Percentiles rank a stretch among this genome's conserved stretches.
Conservation (phyloP, 2,329 filamentous ascomycete genomes). For the Microsporum ferrugineum region DNA sequence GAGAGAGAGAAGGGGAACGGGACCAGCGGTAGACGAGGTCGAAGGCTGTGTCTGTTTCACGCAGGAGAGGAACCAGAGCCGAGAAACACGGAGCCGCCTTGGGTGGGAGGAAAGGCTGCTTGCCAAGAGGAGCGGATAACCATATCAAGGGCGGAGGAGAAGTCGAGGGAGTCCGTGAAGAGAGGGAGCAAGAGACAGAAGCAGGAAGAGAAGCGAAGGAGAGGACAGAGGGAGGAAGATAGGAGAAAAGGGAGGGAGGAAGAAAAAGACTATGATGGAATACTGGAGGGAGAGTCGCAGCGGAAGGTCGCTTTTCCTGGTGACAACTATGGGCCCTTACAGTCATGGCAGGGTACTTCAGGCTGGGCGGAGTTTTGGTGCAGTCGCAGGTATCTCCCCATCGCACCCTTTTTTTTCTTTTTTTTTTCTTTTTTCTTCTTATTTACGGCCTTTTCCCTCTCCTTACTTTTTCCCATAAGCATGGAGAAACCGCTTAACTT, state of each 20-base stretch:
- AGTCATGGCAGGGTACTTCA: background rate
- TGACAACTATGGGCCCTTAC: background rate
- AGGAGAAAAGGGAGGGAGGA: background rate
- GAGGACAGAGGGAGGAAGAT: constrained; percentile 7
- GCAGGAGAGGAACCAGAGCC: background rate
- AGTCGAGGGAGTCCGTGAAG: constrained; percentile 10
- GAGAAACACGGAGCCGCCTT: constrained; percentile 11
- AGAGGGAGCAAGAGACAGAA: background rate
- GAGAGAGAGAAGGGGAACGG: background rate
- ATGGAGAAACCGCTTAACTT: background rate
- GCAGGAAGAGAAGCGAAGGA: constrained; percentile 10
- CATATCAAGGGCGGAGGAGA: constrained; percentile 12
- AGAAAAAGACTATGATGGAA: constrained; percentile 4
- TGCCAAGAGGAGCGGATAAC: background rate
- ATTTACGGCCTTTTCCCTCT: too few species aligned
- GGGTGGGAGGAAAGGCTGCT: constrained; percentile 9
- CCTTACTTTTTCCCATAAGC: background rate
- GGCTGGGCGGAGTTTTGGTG: background rate
- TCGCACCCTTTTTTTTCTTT: background rate
- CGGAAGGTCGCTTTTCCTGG: background rate
- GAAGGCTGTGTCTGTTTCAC: background rate
- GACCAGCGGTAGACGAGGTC: background rate
- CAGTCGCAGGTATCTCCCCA: background rate
- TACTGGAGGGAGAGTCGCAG: constrained; percentile 1
- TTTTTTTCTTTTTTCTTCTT: too few species aligned